Conservation (phyloP, 306 rosid species). For the Rosa chinensis region DNA sequence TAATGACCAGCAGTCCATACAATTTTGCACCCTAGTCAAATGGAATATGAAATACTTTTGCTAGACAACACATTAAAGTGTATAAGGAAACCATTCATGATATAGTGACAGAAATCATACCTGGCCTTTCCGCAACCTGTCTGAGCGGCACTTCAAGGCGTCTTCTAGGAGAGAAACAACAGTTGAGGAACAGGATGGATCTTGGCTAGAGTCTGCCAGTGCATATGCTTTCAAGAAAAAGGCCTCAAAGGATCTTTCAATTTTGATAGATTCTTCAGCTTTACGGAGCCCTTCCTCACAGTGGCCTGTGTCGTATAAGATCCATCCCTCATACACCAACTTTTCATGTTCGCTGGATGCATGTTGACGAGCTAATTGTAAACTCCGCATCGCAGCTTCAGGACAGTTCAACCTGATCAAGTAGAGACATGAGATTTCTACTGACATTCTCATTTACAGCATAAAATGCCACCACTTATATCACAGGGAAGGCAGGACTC, state of each 20-base stretch:
- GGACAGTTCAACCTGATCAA: constrained; percentile 83
- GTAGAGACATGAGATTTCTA: constrained; percentile 24
- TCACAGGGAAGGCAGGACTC: constrained; percentile 9
- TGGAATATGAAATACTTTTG: constrained; percentile 1
- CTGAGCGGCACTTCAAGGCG: constrained; percentile 90
- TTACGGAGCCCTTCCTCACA: constrained; percentile 85
- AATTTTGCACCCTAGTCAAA: background rate
- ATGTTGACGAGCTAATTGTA: constrained; percentile 86
- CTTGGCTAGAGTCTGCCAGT: constrained; percentile 79
- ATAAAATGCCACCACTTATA: background rate
- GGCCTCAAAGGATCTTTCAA: constrained; percentile 89
- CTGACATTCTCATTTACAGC: constrained; percentile 1
- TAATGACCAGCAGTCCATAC: background rate
- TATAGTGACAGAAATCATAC: constrained; percentile 41
- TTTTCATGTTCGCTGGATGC: constrained; percentile 80
- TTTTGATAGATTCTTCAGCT: constrained; percentile 83
- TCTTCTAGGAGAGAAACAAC: constrained; percentile 85
- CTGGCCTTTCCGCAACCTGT: constrained; percentile 96
- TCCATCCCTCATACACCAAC: constrained; percentile 93
- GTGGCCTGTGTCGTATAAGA: constrained; percentile 88
- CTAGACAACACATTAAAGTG: too few relatives aligned
- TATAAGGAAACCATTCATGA: background rate
- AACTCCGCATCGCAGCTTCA: constrained; percentile 86
- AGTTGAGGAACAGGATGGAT: constrained; percentile 67
- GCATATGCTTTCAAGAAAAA: constrained; percentile 93